Evolutionary conservation across 2,329 filamentous ascomycete species (phyloP).

Genomic region (Diplodia intermedia): DNA sequence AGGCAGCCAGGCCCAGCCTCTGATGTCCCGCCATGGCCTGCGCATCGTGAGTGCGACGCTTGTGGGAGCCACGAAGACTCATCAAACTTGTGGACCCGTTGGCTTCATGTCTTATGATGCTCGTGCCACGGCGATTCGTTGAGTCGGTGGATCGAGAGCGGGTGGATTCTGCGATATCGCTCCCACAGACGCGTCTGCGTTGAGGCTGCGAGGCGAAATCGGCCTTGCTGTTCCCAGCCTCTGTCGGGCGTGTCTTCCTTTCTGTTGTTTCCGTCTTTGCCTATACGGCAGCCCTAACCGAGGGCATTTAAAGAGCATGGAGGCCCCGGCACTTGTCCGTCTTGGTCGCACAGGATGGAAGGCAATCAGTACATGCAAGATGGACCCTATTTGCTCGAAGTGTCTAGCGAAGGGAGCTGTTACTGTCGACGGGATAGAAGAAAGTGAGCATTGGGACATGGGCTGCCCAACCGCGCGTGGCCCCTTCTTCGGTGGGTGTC

Average conservation of each 20-base stretch:
- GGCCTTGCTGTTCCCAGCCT: neutral
- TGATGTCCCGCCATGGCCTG: neutral
- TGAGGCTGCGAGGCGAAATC: neutral
- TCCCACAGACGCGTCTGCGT: neutral
- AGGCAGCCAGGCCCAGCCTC: neutral
- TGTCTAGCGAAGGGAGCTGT: neutral
- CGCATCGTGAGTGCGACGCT: neutral
- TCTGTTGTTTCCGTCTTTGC: neutral
- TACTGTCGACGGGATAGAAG: neutral
- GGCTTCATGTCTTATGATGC: constrained; percentile 27
- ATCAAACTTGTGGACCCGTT: constrained; percentile 13
- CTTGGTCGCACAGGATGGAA: neutral
- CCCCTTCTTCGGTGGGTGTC: neutral
- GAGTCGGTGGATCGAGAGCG: neutral
- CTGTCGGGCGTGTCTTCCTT: neutral
- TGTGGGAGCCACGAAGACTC: neutral
- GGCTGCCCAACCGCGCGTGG: neutral
- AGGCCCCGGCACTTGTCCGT: neutral
- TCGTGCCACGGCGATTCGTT: constrained; percentile 1
- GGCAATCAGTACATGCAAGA: neutral
- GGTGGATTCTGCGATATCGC: constrained; percentile 16
- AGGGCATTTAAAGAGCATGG: neutral
- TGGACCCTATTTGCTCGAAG: neutral
- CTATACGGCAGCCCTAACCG: neutral
- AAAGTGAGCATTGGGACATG: neutral